Evolutionary conservation across 805 yeast species (phyloP).

Genomic region (Lipomyces kockii): DNA sequence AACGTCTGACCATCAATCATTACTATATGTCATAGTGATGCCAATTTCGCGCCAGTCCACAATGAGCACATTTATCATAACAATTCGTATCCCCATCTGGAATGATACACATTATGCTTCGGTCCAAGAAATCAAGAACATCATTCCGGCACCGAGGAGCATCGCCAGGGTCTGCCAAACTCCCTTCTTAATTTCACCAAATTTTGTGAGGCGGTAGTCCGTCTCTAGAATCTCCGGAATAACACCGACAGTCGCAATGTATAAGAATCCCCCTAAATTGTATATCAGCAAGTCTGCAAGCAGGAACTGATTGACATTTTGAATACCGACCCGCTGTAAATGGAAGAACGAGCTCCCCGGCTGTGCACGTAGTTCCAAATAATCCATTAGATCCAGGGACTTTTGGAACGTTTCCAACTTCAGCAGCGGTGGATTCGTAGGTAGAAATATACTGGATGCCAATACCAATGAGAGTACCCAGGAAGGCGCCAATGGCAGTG

Average conservation of each 20-base stretch:
- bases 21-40: neutral
- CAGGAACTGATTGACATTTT: neutral
- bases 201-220: conserved; percentile 44
- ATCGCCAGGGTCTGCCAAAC: conserved; percentile 56
- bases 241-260: conserved; percentile 75
- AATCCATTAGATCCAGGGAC: conserved; percentile 45
- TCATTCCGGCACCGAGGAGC: conserved; percentile 59
- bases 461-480: conserved; percentile 71
- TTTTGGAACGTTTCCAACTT: conserved; percentile 16
- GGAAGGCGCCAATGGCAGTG: conserved; percentile 66
- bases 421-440: conserved; percentile 24
- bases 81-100: neutral
- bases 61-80: neutral
- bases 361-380: conserved; percentile 57
- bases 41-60: neutral
- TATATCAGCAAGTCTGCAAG: no score
- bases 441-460: conserved; percentile 45
- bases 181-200: conserved; percentile 50
- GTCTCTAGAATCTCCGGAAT: conserved; percentile 69
- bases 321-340: conserved; percentile 63
- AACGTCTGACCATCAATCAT: neutral
- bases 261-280: conserved; percentile 56
- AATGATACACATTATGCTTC: conserved; percentile 42
- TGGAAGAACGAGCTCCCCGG: conserved; percentile 63
- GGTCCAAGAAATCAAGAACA: conserved; percentile 58